Evolutionary conservation across 352 stramenopile species (phyloP).

Genomic region (Globisporangium carolinianum): DNA sequence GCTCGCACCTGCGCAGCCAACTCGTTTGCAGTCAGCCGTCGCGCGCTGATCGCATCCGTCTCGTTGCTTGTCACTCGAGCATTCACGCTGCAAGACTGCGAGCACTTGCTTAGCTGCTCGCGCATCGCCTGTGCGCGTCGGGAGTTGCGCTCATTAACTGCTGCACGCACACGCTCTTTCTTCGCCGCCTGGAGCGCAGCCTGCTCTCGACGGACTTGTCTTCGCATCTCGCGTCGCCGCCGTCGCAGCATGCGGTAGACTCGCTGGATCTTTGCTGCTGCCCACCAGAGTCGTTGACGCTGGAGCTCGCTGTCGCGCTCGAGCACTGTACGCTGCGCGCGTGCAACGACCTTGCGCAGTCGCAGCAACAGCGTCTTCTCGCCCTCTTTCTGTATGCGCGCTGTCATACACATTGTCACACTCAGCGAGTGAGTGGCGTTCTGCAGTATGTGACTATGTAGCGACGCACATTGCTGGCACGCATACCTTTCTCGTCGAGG

Average conservation of each 20-base stretch:
- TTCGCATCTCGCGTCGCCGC: conserved; percentile 10
- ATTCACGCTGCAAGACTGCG: neutral
- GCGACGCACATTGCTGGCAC: no score
- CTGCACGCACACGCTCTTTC: conserved; percentile 27
- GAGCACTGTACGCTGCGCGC: conserved; percentile 11
- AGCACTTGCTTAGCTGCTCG: conserved; percentile 6
- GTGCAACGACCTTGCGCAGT: conserved; percentile 21
- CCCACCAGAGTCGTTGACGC: conserved; percentile 19
- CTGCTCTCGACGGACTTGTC: conserved; percentile 16
- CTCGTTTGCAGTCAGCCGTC: neutral
- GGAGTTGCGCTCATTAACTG: conserved; percentile 35
- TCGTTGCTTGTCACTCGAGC: neutral
- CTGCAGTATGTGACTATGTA: neutral
- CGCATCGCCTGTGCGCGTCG: conserved; percentile 33
- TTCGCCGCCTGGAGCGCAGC: conserved; percentile 17
- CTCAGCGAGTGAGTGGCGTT: neutral
- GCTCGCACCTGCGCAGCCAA: neutral
- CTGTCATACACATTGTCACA: conserved; percentile 8
- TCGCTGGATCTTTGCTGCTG: conserved; percentile 26
- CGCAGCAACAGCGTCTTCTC: conserved; percentile 34
- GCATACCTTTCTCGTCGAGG: conserved; percentile 31
- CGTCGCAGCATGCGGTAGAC: conserved; percentile 16
- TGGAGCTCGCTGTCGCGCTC: conserved; percentile 18
- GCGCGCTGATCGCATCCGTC: no score
- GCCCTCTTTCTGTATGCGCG: conserved; percentile 19